These are phyloP conservation scores for Ogataea sp. DNA, from an alignment of 805 yeast genomes.

Conservation along the genomic window DNA sequence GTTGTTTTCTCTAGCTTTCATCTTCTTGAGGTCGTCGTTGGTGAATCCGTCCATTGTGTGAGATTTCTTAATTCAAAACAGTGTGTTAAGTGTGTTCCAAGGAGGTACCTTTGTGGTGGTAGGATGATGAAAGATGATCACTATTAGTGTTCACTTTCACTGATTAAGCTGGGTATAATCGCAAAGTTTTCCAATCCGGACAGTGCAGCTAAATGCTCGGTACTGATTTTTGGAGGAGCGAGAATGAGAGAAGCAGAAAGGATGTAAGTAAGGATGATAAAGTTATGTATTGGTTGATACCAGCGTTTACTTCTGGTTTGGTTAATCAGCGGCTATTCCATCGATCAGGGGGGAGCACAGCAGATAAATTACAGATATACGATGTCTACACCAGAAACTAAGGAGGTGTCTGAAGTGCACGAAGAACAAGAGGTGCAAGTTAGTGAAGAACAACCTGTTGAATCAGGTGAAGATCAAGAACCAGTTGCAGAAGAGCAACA, in stretches of 20 bases:
- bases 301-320: background rate
- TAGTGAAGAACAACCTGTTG: background rate
- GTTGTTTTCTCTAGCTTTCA: slow-evolving; percentile 55
- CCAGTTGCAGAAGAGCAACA: background rate
- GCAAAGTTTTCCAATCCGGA: no score
- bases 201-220: no score
- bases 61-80: no score
- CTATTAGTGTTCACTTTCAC: no score
- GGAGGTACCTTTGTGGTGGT: no score
- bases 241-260: background rate
- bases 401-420: background rate
- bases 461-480: background rate
- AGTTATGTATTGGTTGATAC: background rate
- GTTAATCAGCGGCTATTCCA: background rate
- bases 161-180: no score
- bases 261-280: background rate
- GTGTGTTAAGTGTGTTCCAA: no score
- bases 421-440: slow-evolving; percentile 6
- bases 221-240: background rate
- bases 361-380: no score
- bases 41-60: slow-evolving; percentile 18
- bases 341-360: background rate
- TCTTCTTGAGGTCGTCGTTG: slow-evolving; percentile 52
- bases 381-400: no score
- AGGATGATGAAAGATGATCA: no score